These are phyloP conservation scores for Phaeosphaeriaceae sp. DNA, from an alignment of 2,329 filamentous ascomycete genomes.

Conservation along the genomic window DNA sequence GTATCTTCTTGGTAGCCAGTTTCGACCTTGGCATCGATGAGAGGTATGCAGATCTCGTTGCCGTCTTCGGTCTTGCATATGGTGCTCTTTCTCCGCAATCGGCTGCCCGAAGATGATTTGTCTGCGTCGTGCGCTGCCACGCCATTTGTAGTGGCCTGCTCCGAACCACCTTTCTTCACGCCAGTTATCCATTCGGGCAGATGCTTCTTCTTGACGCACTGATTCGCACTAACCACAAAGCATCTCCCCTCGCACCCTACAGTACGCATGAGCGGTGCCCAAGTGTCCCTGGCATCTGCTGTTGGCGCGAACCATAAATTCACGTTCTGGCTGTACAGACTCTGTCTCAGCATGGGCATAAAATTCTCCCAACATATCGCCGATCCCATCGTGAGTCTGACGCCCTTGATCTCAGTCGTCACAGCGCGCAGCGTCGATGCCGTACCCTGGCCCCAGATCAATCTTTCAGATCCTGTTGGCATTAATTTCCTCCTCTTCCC, in stretches of 20 bases:
- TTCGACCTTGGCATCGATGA: conserved; percentile 23
- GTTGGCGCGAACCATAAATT: conserved; percentile 92
- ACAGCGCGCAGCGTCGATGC: conserved; percentile 81
- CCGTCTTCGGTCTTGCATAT: conserved; percentile 49
- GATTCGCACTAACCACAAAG: conserved; percentile 86
- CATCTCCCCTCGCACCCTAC: conserved; percentile 81
- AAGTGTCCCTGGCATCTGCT: conserved; percentile 82
- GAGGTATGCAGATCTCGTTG: conserved; percentile 57
- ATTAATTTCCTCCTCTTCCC: conserved; percentile 93
- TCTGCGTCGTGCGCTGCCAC: neutral
- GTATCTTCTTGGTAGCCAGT: conserved; percentile 11
- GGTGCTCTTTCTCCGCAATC: conserved; percentile 48
- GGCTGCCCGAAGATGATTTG: conserved; percentile 4
- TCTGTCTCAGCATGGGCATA: conserved; percentile 87
- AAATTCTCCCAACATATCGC: conserved; percentile 98
- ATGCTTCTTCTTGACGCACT: conserved; percentile 70
- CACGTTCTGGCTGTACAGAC: conserved; percentile 87
- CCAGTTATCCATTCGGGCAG: conserved; percentile 64
- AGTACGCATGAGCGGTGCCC: conserved; percentile 83
- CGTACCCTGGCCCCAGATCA: conserved; percentile 89
- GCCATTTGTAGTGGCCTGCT: conserved; percentile 1
- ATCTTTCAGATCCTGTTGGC: conserved; percentile 83
- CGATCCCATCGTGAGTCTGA: conserved; percentile 79
- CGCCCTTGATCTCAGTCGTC: conserved; percentile 78
- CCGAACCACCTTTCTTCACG: conserved; percentile 6